Evolutionary conservation across 805 yeast genomes (phyloP), one percentile per base, ranked within the genome.

Genomic region (Vanderwaltozyma polyspora): DNA sequence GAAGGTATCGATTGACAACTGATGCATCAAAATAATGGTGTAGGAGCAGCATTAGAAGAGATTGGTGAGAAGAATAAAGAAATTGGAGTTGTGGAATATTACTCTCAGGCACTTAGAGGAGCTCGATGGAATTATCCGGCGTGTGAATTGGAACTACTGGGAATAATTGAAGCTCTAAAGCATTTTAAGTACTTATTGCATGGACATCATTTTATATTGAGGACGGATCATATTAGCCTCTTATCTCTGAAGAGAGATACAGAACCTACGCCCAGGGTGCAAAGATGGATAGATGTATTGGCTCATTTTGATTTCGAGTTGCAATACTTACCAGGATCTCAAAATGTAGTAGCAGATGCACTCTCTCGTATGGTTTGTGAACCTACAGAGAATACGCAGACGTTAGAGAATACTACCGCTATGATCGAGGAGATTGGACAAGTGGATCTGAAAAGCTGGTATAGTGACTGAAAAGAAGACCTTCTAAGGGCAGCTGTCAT

Each of bases 101-200:
- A 39, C 15, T 31, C 32, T 6, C 33, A 36, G 61, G 68, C 13
- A 68, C 72, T 16, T 58, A 61, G 26, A 36, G 44, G 24, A 78
- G 79, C 12, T 12, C 42, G 43, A 28, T 31, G 30, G 19, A 32
- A 39, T 21, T 38, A 39, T 18, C 41, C 28, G 2, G 35, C 39
- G 3, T 40, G 46, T 9, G 44, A 45, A 31, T 24, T 41, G 7
- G 46, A 39, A 33, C 25, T 43, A 3, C 17, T 45, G 3, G 42
- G 31, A 11, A 41, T 41, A 9, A 32, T 35, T 6, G 29, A 32
- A 27, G 46, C 43, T 6, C 28, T 43, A n/a, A 23, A 34, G 10
- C 43, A 42, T 18, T 38, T 42, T 25, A 18, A 28, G 3, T 44
- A 42, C n/a, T 4, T 36, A 19, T 17, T 42, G 7, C 41, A 42